A percentile compares a stretch with the other conserved stretches of the same genome.
Conservation (phyloP, 768 basidiomycete species). For the Rhizopogon vesiculosus region DNA sequence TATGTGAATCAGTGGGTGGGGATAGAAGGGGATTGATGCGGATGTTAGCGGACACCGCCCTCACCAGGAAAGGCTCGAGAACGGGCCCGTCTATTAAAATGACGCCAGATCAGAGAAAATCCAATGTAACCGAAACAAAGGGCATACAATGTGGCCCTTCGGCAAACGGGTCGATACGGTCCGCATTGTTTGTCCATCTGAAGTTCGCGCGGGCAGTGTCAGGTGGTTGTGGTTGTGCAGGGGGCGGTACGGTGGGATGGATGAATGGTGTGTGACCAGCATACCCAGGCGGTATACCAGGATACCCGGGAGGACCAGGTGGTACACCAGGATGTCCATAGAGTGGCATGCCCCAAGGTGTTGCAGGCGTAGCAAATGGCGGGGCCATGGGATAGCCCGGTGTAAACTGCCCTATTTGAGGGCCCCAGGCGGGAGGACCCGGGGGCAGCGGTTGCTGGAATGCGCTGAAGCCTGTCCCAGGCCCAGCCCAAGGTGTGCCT, state of each 20-base stretch:
- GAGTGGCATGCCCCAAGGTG: constrained; percentile 19
- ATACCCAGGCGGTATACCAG: constrained; percentile 10
- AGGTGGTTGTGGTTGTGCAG: constrained; percentile 12
- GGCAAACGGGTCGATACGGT: constrained; percentile 31
- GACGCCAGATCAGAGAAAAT: constrained; percentile 7
- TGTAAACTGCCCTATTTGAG: not conserved
- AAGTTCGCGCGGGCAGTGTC: constrained; percentile 23
- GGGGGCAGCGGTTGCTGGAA: constrained; percentile 30
- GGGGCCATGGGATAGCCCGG: not conserved
- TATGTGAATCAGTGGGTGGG: constrained; percentile 41
- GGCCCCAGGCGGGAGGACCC: constrained; percentile 19
- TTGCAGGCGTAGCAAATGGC: constrained; percentile 18
- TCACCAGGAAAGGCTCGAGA: constrained; percentile 53
- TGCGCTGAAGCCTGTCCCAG: constrained; percentile 18
- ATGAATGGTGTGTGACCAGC: constrained; percentile 22
- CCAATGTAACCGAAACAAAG: not conserved
- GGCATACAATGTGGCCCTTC: constrained; percentile 41
- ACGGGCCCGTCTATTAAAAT: constrained; percentile 59
- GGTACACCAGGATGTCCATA: not conserved
- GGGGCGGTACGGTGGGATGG: constrained; percentile 16
- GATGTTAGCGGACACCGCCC: constrained; percentile 42
- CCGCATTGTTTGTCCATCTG: constrained; percentile 25
- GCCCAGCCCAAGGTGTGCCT: constrained; percentile 14
- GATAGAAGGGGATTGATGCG: constrained; percentile 59
- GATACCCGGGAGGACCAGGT: constrained; percentile 16